Base-by-base conservation (phyloP, 2,329 filamentous ascomycete species). In the Colletotrichum agaves region DNA sequence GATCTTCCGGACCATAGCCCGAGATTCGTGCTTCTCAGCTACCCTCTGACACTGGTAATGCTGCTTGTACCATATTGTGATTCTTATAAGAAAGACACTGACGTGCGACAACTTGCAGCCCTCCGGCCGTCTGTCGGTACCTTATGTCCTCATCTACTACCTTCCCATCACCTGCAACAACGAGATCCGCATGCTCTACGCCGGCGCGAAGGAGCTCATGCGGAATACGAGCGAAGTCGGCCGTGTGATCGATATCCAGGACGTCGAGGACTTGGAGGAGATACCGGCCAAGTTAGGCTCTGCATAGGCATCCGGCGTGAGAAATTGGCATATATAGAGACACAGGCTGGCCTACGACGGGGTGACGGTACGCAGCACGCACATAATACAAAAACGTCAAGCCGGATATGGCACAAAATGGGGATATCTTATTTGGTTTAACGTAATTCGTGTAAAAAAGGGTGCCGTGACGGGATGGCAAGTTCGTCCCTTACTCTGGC, bases 141-240 rank as follows among this genome's bases (percentile, higher is more conserved):
- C 96, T 10, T 99, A 99, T 78, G 93, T 98, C 52, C 88, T 98
- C 77, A 82, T 99, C 21, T 98, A 97, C 84, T 98, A 97, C 82
- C 89, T 98, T 21, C 96, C 96, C 7, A 91, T 91, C 58, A 98
- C 95, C 55, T 96, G 93, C 82, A 98, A 97, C 78, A 88, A 87
- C 72, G 92, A 94, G 76, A 84, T 92, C 76, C 89, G 93, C 73
- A 98, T 98, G 96, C 83, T 96, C 77, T 99, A 98, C 78, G 96
- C 96, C 33, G 92, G 94, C 43, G 96, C 96, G 47, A 97, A 98
- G 81, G 96, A 99, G 82, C 81, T 98, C 78, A 94, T 98, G 91
- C 89, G 94, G 71, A 97, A 93, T 76, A 97, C 93, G 61, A 93
- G 93, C 67, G 94, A 98, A 82, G 94, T 94, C n/a, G 91, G 91